phyloP scores from a whole-genome alignment of 1,284 basidiomycete genomes.

The Rhizoctonia solani region DNA sequence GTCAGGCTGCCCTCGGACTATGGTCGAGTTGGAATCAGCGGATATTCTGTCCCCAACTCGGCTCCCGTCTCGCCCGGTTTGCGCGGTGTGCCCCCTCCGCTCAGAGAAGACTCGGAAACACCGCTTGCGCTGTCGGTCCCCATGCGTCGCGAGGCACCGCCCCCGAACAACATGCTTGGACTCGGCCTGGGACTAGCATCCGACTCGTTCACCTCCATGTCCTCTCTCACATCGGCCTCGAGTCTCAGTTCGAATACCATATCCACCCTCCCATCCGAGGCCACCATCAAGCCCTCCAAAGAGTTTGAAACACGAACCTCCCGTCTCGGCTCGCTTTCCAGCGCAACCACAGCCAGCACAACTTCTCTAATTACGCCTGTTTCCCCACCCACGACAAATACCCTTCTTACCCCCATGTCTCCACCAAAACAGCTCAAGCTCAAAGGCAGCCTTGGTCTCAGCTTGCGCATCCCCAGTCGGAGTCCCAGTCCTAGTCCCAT shows the following conservation, averaged over 20 bases:
- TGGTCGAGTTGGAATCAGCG: constrained; percentile 23
- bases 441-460: neutral
- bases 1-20: constrained; percentile 16
- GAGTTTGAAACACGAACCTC: neutral
- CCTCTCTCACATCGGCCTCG: neutral
- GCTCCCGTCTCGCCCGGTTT: constrained; percentile 21
- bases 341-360: constrained; percentile 16
- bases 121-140: constrained; percentile 11
- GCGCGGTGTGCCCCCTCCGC: constrained; percentile 8
- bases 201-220: constrained; percentile 1
- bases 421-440: constrained; percentile 2
- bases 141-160: constrained; percentile 26
- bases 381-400: neutral
- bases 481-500: no score
- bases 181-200: constrained; percentile 9
- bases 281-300: constrained; percentile 10
- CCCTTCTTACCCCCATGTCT: neutral
- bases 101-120: neutral
- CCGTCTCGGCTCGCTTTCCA: constrained; percentile 17
- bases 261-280: neutral
- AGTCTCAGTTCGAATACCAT: no score
- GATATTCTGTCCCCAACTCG: constrained; percentile 7
- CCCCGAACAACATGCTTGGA: no score
- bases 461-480: neutral
- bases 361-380: constrained; percentile 19